phyloP scores from a whole-genome alignment of 208 protist species.

The Leishmania mexicana region DNA sequence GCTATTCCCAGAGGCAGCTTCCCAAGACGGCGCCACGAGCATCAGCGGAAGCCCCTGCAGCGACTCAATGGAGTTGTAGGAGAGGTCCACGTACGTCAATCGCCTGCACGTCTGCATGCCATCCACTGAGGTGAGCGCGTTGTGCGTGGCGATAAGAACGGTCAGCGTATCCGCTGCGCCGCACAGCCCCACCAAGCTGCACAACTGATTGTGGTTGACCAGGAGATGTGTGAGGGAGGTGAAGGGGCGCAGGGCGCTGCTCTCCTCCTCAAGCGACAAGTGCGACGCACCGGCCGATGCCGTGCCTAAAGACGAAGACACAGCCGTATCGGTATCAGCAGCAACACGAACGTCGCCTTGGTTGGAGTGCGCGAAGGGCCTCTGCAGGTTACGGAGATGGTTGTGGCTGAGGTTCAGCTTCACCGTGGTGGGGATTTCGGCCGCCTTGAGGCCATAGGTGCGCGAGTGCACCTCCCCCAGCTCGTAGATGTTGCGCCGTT shows the following conservation, averaged over 20 bases:
- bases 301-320: not conserved
- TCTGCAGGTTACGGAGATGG: slow-evolving; percentile 28
- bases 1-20: not conserved
- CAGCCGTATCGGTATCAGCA: not conserved
- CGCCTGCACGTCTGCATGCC: slow-evolving; percentile 33
- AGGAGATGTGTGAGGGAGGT: slow-evolving; percentile 16
- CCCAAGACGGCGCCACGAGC: not conserved
- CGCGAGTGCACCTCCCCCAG: slow-evolving; percentile 11
- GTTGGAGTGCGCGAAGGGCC: slow-evolving; percentile 9
- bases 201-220: slow-evolving; percentile 31
- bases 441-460: slow-evolving; percentile 21
- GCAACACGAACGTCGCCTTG: not conserved
- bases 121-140: slow-evolving; percentile 27
- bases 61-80: slow-evolving; percentile 34
- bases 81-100: slow-evolving; percentile 38
- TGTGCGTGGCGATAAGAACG: slow-evolving; percentile 38
- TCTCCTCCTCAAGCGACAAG: slow-evolving; percentile 13
- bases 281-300: not conserved
- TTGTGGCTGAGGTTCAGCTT: slow-evolving; percentile 37
- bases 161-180: slow-evolving; percentile 32
- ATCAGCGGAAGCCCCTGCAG: slow-evolving; percentile 29
- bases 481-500: slow-evolving; percentile 22
- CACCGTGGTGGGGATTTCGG: slow-evolving; percentile 6
- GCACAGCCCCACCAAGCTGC: slow-evolving; percentile 24
- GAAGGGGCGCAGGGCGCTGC: slow-evolving; percentile 27